Evolutionary conservation across 2,329 filamentous ascomycete species (phyloP).

Genomic region (Cryphonectria nitschkei): DNA sequence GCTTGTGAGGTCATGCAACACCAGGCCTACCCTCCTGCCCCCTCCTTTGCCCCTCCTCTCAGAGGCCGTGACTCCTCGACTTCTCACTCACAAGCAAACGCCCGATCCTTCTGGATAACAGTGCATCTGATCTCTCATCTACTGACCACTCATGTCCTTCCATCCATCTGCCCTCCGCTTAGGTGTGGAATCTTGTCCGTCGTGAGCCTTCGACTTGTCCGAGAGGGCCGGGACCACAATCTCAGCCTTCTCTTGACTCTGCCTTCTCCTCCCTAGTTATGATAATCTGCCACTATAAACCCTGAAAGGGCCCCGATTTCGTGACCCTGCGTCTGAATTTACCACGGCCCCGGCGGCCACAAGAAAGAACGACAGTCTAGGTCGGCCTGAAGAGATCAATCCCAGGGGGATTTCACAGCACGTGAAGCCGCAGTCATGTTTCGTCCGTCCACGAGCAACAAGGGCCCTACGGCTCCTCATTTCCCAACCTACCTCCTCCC

Average conservation of each 20-base stretch:
- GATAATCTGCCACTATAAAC: not conserved
- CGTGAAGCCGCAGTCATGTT: constrained; percentile 6
- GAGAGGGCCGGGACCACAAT: not conserved
- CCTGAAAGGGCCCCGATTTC: not conserved
- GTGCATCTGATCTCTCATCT: not conserved
- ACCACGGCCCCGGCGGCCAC: not conserved
- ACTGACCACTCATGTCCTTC: not conserved
- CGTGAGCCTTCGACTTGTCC: not conserved
- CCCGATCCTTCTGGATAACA: not conserved
- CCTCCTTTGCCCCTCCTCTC: not conserved
- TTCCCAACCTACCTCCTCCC: constrained; percentile 59
- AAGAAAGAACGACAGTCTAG: not conserved
- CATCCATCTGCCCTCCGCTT: not conserved
- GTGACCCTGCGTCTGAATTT: not conserved
- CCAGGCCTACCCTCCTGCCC: not conserved
- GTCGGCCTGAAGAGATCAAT: not conserved
- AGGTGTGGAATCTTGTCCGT: not conserved
- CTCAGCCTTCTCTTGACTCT: not conserved
- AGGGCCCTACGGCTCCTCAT: constrained; percentile 18
- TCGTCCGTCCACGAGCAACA: not conserved
- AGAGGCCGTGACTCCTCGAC: not conserved
- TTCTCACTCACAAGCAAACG: not conserved
- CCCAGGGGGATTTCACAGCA: not conserved
- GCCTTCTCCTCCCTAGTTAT: not conserved
- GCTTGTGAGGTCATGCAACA: constrained; percentile 16